Evolutionary conservation across 257 asterid species (phyloP).

Genomic region (Scutellaria galericulata): DNA sequence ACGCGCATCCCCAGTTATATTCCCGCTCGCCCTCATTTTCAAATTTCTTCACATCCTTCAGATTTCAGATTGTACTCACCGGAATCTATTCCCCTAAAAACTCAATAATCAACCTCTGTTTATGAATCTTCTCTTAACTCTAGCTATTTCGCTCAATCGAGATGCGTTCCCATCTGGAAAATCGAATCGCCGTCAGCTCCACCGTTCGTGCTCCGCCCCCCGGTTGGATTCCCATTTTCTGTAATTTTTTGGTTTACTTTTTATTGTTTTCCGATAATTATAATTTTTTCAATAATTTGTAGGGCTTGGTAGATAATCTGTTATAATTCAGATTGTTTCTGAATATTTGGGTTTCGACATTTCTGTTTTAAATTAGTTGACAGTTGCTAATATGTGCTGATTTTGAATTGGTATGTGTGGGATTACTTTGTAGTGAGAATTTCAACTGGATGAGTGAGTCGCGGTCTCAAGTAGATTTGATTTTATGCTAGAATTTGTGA

Average conservation of each 20-base stretch:
- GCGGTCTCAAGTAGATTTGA: conserved; percentile 12
- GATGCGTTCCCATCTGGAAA: conserved; percentile 42
- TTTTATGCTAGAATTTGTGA: conserved; percentile 1
- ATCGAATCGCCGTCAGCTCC: conserved; percentile 43
- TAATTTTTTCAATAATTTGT: neutral
- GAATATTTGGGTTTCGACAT: conserved; percentile 30
- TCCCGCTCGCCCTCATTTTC: conserved; percentile 47
- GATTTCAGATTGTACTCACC: conserved; percentile 19
- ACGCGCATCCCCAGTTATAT: conserved; percentile 42
- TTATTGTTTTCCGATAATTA: neutral
- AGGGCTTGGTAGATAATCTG: neutral
- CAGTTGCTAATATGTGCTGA: conserved; percentile 9
- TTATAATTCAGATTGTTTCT: neutral
- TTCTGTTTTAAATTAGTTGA: neutral
- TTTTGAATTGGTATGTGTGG: conserved; percentile 7
- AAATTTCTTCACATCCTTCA: conserved; percentile 21
- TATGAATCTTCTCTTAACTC: conserved; percentile 33
- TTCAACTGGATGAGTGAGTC: conserved; percentile 15
- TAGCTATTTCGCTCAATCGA: conserved; percentile 28
- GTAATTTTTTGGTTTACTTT: neutral
- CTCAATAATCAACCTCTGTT: conserved; percentile 16
- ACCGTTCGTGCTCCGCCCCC: conserved; percentile 34
- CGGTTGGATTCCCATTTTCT: conserved; percentile 33
- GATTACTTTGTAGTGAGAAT: conserved; percentile 15
- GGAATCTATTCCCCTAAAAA: conserved; percentile 16